Conservation (phyloP, 768 basidiomycete genomes). For the Suillus fuscotomentosus region DNA sequence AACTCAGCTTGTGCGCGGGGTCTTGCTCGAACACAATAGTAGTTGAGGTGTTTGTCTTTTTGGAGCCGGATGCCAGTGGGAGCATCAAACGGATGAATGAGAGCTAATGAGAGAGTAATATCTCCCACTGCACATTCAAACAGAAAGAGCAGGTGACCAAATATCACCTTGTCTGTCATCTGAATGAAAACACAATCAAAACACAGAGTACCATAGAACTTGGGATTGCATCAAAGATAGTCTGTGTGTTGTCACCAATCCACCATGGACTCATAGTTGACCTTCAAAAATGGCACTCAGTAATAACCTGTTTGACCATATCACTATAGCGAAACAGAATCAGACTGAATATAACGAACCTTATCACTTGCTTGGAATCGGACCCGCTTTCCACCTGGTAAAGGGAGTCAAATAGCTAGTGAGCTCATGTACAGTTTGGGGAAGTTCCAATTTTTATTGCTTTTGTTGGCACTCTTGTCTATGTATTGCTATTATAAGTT, state of each 20-base stretch:
- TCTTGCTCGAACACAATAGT: constrained; percentile 16
- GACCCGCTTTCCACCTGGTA: too few relatives aligned
- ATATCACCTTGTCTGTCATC: constrained; percentile 9
- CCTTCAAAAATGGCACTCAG: constrained; percentile 16
- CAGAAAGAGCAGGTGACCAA: constrained; percentile 19
- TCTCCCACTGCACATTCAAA: constrained; percentile 17
- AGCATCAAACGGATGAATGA: constrained; percentile 21
- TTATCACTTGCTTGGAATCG: background rate
- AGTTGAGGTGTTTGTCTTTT: constrained; percentile 23
- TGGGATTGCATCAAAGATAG: constrained; percentile 28
- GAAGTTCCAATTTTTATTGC: too few relatives aligned
- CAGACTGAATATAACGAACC: too few relatives aligned
- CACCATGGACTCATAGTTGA: constrained; percentile 26
- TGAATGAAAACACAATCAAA: constrained; percentile 31
- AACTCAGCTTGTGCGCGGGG: constrained; percentile 14
- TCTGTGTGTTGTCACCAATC: constrained; percentile 28
- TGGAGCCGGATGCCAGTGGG: background rate
- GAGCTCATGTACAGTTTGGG: too few relatives aligned
- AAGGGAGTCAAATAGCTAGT: too few relatives aligned
- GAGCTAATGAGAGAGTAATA: background rate
- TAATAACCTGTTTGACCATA: too few relatives aligned
- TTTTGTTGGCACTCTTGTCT: too few relatives aligned
- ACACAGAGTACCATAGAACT: constrained; percentile 23
- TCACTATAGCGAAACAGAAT: background rate
- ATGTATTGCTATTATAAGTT: too few relatives aligned